These are phyloP conservation scores for Fusarium napiforme DNA, from an alignment of 2,329 filamentous ascomycete species.

Conservation along the genomic window DNA sequence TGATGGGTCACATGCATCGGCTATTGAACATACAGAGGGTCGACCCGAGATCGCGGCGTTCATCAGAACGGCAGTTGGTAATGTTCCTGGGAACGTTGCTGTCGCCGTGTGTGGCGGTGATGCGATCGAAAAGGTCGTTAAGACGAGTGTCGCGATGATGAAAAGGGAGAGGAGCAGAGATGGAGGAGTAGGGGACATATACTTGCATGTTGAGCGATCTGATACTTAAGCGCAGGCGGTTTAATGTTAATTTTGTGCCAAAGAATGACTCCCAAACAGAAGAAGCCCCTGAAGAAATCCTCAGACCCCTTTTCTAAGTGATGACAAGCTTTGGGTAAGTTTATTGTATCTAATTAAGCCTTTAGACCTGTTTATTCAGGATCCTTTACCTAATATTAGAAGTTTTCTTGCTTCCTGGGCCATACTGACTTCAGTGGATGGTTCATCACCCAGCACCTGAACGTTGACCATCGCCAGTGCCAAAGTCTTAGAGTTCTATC, in stretches of 20 bases:
- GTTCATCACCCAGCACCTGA: background rate
- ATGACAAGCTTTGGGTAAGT: background rate
- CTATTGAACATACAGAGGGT: slow-evolving; percentile 37
- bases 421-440: background rate
- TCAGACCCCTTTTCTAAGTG: background rate
- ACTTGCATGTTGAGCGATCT: slow-evolving; percentile 39
- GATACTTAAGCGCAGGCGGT: slow-evolving; percentile 22
- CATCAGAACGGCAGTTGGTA: slow-evolving; percentile 25
- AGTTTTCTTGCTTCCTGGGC: background rate
- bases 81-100: slow-evolving; percentile 29
- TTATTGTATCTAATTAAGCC: background rate
- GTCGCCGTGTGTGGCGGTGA: slow-evolving; percentile 41
- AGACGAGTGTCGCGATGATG: slow-evolving; percentile 28
- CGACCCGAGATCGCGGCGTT: slow-evolving; percentile 41
- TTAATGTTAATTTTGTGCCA: slow-evolving; percentile 3
- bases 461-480: background rate
- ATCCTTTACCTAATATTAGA: background rate
- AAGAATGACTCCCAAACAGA: background rate
- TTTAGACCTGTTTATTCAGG: too few species aligned
- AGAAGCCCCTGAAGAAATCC: background rate
- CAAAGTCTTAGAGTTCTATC: background rate
- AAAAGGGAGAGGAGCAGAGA: slow-evolving; percentile 18
- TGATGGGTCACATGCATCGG: slow-evolving; percentile 15
- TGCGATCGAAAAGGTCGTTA: slow-evolving; percentile 34
- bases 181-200: slow-evolving; percentile 27